These are phyloP conservation scores for Pulveroboletus frians DNA, from an alignment of 768 basidiomycete genomes.

Conservation along the genomic window DNA sequence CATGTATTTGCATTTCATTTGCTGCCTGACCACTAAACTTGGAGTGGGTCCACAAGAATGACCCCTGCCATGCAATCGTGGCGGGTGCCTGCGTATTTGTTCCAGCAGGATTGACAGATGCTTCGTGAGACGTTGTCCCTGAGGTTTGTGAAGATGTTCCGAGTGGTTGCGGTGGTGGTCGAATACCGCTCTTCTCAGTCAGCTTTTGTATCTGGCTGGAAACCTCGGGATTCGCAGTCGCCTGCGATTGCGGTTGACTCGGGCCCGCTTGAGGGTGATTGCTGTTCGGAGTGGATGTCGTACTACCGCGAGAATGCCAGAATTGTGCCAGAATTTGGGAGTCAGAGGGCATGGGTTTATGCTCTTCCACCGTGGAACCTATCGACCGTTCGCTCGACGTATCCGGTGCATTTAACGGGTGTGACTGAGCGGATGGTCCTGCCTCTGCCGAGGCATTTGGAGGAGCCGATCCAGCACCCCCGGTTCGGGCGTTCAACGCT, in stretches of 20 bases:
- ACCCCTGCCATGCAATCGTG: constrained; percentile 42
- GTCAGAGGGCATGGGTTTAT: constrained; percentile 16
- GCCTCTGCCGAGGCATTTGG: constrained; percentile 7
- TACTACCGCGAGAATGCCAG: constrained; percentile 26
- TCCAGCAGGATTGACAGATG: background rate
- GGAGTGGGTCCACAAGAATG: constrained; percentile 38
- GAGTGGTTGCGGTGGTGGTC: constrained; percentile 18
- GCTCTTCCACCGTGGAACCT: constrained; percentile 15
- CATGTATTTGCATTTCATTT: constrained; percentile 37
- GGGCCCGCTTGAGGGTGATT: constrained; percentile 14
- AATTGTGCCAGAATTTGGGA: constrained; percentile 25
- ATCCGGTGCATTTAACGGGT: constrained; percentile 1
- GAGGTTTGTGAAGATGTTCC: constrained; percentile 18
- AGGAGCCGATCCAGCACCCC: background rate
- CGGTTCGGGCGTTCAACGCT: constrained; percentile 2
- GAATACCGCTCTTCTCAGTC: constrained; percentile 40
- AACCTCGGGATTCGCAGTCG: constrained; percentile 12
- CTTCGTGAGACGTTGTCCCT: constrained; percentile 11
- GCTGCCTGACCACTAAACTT: constrained; percentile 34
- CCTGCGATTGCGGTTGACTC: constrained; percentile 8
- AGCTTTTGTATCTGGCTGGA: constrained; percentile 46
- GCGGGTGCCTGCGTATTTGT: constrained; percentile 2
- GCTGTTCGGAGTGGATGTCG: background rate
- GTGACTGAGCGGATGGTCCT: constrained; percentile 11
- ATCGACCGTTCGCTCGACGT: constrained; percentile 4